These are phyloP conservation scores for Maudiozyma serrabonitensis DNA, from an alignment of 805 yeast species.

Conservation along the genomic window DNA sequence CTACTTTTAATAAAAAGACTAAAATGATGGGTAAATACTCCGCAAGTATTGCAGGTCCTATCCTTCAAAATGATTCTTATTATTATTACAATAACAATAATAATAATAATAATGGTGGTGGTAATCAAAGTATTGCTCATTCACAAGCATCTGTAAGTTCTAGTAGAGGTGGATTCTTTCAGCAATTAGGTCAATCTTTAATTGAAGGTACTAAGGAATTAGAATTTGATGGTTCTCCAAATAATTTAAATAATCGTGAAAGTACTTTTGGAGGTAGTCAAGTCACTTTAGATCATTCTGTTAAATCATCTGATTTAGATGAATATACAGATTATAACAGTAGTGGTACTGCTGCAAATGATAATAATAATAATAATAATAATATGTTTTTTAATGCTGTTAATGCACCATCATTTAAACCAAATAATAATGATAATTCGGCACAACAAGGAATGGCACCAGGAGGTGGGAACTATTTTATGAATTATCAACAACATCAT, in stretches of 20 bases:
- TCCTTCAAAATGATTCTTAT: slow-evolving; percentile 3
- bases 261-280: slow-evolving; percentile 1
- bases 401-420: slow-evolving; percentile 22
- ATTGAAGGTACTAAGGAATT: slow-evolving; percentile 30
- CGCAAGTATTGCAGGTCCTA: slow-evolving; percentile 21
- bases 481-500: slow-evolving; percentile 4
- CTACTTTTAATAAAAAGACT: slow-evolving; percentile 2
- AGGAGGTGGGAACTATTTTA: not conserved
- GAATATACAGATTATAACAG: slow-evolving; percentile 3
- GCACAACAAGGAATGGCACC: not conserved
- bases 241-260: not conserved
- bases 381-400: slow-evolving; percentile 16
- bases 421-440: slow-evolving; percentile 4
- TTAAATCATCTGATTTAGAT: slow-evolving; percentile 3
- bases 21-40: slow-evolving; percentile 19
- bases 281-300: slow-evolving; percentile 2
- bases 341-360: slow-evolving; percentile 5
- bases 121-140: not conserved
- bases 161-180: slow-evolving; percentile 23
- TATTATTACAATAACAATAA: slow-evolving; percentile 1
- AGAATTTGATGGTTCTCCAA: slow-evolving; percentile 8
- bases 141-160: not conserved
- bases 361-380: not conserved
- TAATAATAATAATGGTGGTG: not conserved
- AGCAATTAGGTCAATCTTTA: slow-evolving; percentile 27